A percentile compares a stretch with the other conserved stretches of the same genome.
phyloP scores from a whole-genome alignment of 345 rosid species.

The Sisymbrium altissimum region DNA sequence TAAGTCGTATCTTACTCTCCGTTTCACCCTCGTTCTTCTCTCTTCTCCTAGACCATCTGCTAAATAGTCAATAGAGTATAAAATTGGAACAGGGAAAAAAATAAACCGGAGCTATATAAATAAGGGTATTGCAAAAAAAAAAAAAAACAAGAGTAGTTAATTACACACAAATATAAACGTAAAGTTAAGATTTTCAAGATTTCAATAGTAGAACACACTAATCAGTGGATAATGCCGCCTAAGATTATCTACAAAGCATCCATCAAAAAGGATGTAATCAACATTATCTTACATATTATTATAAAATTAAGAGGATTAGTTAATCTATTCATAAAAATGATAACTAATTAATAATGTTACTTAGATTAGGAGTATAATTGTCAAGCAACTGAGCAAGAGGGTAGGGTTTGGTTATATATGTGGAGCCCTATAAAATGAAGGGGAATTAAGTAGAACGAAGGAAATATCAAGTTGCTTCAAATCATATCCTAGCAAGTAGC shows the following conservation, averaged over 20 bases:
- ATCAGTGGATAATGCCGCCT: slow-evolving; percentile 20
- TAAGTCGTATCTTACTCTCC: not conserved
- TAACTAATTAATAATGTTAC: not conserved
- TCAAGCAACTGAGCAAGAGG: slow-evolving; percentile 17
- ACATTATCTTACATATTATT: not conserved
- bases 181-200: slow-evolving; percentile 1
- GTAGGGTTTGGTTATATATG: slow-evolving; percentile 23
- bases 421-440: slow-evolving; percentile 29
- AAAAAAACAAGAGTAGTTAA: not conserved
- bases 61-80: slow-evolving; percentile 14
- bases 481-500: slow-evolving; percentile 32
- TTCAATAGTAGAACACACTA: slow-evolving; percentile 6
- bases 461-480: slow-evolving; percentile 31
- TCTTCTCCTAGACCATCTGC: too few species aligned
- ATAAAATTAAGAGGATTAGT: not conserved
- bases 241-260: slow-evolving; percentile 23
- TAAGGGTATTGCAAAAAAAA: not conserved
- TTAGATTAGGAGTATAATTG: slow-evolving; percentile 6
- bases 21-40: too few species aligned
- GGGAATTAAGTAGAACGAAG: slow-evolving; percentile 14
- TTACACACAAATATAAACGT: slow-evolving; percentile 8
- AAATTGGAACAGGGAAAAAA: not conserved
- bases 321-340: not conserved
- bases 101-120: not conserved
- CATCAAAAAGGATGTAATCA: slow-evolving; percentile 6